Evolutionary conservation across 1,139 yeast genomes (phyloP).

Genomic region (Yamadazyma siamensis): DNA sequence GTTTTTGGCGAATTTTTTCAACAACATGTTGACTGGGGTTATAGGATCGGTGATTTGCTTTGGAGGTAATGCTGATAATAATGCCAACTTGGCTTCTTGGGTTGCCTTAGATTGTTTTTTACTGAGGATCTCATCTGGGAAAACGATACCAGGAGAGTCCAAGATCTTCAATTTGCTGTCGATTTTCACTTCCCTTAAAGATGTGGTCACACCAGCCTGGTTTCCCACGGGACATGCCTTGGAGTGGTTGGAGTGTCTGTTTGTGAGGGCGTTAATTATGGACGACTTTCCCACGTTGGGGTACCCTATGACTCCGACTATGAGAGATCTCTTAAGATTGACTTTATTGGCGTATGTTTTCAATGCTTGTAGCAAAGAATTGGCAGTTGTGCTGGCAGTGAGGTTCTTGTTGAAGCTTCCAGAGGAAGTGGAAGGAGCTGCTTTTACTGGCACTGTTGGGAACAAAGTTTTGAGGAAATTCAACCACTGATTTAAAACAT

Average conservation of each 20-base stretch:
- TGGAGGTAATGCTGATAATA: slow-evolving; percentile 87
- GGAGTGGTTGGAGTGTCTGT: slow-evolving; percentile 67
- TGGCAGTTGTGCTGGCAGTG: slow-evolving; percentile 70
- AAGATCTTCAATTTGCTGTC: slow-evolving; percentile 85
- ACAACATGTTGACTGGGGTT: slow-evolving; percentile 72
- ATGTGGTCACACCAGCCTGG: slow-evolving; percentile 95
- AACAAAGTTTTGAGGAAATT: slow-evolving; percentile 73
- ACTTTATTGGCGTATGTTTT: slow-evolving; percentile 83
- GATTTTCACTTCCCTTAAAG: slow-evolving; percentile 86
- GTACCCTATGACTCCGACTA: slow-evolving; percentile 95
- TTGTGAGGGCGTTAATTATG: slow-evolving; percentile 82
- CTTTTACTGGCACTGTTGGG: slow-evolving; percentile 88
- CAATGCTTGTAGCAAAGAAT: slow-evolving; percentile 70
- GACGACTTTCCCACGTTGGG: slow-evolving; percentile 95
- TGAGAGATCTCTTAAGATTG: slow-evolving; percentile 84
- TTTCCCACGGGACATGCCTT: slow-evolving; percentile 96
- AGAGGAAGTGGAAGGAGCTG: slow-evolving; percentile 52
- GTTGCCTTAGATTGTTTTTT: slow-evolving; percentile 52
- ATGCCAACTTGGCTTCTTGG: slow-evolving; percentile 83
- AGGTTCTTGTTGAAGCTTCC: slow-evolving; percentile 74
- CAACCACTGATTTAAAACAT: slow-evolving; percentile 81
- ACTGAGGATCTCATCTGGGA: slow-evolving; percentile 61
- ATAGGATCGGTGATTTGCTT: slow-evolving; percentile 82
- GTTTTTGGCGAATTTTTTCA: slow-evolving; percentile 71
- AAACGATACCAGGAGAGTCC: slow-evolving; percentile 97